Evolutionary conservation across 2,329 filamentous ascomycete genomes (phyloP), one percentile per base, ranked within the genome.

Genomic region (Fusarium pininemorale): DNA sequence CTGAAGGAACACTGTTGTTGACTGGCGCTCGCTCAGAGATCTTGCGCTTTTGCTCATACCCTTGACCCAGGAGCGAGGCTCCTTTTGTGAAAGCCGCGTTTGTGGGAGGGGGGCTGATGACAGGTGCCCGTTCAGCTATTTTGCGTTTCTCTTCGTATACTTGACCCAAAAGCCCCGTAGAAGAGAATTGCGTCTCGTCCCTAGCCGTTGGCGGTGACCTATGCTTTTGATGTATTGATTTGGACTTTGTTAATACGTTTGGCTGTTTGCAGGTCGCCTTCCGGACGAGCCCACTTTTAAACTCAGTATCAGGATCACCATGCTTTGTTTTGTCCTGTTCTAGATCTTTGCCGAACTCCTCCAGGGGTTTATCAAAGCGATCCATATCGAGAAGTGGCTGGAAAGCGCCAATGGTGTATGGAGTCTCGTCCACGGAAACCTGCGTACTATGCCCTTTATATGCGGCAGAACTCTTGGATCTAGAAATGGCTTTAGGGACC

Each of bases 321-420:
- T 47, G n/a, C 16, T 32, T 68, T 18, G 28, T 39, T 41, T 75
- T 68, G 12, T 66, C 47, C 14, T 70, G 53, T 37, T 63, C 76
- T 63, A 84, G 81, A 64, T 86, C 83, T 57, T 87, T 87, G 22
- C 85, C 85, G 59, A 86, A 87, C 20, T 87, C 84, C 18, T 87
- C 87, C 2, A 87, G 69, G 14, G 85, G 84, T 76, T 87, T 87
- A 66, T 89, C 86, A 75, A 92, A 90, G 13, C 87, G 85, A 44
- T 87, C 84, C 78, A 91, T 82, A 68, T 94, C 90, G 14, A 95
- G 81, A 7, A 95, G 82, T 2, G 93, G 92, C 73, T 90, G 86
- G 80, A 93, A 93, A 4, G 89, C 87, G 10, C 92, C 92, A 58
- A 93, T 91, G 76, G 84, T 90, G 85, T 86, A 93, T 62, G 84